Evolutionary conservation across 2,329 filamentous ascomycete genomes (phyloP).

Genomic region (Talaromyces sp.): DNA sequence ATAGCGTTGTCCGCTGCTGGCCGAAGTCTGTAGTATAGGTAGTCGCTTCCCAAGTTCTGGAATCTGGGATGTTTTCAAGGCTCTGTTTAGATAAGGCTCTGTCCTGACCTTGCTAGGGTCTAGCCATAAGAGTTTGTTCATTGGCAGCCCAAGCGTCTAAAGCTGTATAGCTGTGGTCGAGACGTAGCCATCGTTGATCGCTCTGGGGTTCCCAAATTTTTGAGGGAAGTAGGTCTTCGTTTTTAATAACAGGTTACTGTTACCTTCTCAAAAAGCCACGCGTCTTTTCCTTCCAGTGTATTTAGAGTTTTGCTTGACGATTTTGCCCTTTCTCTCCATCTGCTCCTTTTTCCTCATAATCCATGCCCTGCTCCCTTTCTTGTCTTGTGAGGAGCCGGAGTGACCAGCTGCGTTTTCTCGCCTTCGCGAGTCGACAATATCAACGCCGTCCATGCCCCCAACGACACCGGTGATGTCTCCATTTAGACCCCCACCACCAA

Average conservation of each 20-base stretch:
- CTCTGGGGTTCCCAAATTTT: not conserved
- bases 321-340: slow-evolving; percentile 90
- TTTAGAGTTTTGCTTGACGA: slow-evolving; percentile 87
- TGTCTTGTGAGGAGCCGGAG: slow-evolving; percentile 39
- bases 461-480: slow-evolving; percentile 88
- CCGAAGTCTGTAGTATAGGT: not conserved
- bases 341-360: slow-evolving; percentile 69
- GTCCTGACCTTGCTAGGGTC: not conserved
- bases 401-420: slow-evolving; percentile 43
- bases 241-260: not conserved
- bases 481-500: slow-evolving; percentile 64
- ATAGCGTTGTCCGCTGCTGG: not conserved
- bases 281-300: slow-evolving; percentile 89
- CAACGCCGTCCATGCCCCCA: slow-evolving; percentile 80
- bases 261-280: slow-evolving; percentile 61
- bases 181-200: not conserved
- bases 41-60: not conserved
- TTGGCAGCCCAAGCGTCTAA: not conserved
- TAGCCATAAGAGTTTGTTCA: not conserved
- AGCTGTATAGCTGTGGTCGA: not conserved
- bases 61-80: not conserved
- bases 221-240: not conserved
- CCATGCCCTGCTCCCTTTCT: slow-evolving; percentile 49
- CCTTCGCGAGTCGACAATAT: slow-evolving; percentile 67
- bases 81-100: not conserved